These are phyloP conservation scores for Stemphylium lycopersici DNA, from an alignment of 2,329 filamentous ascomycete species.

Conservation along the genomic window DNA sequence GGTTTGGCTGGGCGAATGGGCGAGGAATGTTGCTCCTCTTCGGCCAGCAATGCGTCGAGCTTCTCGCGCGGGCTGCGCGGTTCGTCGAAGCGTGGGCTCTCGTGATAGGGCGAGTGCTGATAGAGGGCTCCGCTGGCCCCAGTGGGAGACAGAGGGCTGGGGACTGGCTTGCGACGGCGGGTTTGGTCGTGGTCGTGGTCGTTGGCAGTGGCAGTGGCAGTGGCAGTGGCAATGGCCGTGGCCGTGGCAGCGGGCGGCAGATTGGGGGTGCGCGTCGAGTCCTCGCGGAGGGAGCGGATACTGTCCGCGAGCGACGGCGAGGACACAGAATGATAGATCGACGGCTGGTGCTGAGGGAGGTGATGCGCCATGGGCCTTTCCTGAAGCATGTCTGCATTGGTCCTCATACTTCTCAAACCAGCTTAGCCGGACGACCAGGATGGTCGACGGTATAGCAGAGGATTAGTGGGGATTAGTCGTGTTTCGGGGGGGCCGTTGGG, in stretches of 20 bases:
- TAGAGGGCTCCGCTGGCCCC: conserved; percentile 14
- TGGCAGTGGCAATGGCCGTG: too few species aligned
- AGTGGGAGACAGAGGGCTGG: conserved; percentile 36
- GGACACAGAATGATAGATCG: conserved; percentile 12
- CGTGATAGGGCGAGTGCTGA: conserved; percentile 32
- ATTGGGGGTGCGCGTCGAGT: conserved; percentile 33
- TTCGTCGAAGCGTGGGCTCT: conserved; percentile 43
- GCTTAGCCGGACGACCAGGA: conserved; percentile 34
- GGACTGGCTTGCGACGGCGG: conserved; percentile 32
- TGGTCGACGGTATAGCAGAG: conserved; percentile 16
- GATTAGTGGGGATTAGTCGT: conserved; percentile 16
- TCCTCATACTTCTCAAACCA: conserved; percentile 39
- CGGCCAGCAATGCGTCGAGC: conserved; percentile 48
- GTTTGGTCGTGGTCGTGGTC: conserved; percentile 23
- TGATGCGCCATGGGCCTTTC: conserved; percentile 15
- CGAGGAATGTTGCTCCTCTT: conserved; percentile 31
- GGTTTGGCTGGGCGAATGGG: conserved; percentile 22
- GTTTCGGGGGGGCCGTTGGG: conserved; percentile 10
- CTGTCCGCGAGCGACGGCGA: conserved; percentile 39
- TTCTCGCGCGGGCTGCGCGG: conserved; percentile 49
- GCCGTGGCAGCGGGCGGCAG: conserved; percentile 17
- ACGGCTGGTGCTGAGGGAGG: conserved; percentile 18
- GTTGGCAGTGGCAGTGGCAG: too few species aligned
- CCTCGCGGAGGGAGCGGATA: conserved; percentile 38
- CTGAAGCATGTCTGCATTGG: conserved; percentile 40